Conservation (phyloP, 2,329 filamentous ascomycete species). For the Pseudocercospora macadamiae region DNA sequence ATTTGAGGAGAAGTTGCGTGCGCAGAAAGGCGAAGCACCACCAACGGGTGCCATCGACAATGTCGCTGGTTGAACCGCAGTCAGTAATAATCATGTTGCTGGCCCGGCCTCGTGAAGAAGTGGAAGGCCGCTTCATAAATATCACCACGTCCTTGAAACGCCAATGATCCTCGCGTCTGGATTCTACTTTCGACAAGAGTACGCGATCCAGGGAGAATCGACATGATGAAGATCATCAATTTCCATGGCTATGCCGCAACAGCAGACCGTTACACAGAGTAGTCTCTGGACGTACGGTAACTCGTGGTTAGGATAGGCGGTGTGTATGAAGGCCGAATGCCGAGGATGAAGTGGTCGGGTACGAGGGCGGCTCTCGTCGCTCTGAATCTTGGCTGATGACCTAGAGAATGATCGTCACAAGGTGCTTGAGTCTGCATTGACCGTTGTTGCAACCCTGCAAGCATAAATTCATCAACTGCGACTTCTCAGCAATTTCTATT, state of each 20-base stretch:
- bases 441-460: no score
- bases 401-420: no score
- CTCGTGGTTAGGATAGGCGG: neutral
- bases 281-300: neutral
- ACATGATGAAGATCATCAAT: slow-evolving; percentile 1
- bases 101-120: neutral
- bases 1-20: slow-evolving; percentile 82
- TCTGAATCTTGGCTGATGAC: no score
- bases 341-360: neutral
- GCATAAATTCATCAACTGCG: no score
- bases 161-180: neutral
- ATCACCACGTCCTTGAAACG: no score
- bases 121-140: neutral
- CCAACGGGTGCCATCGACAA: slow-evolving; percentile 57
- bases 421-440: no score
- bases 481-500: no score
- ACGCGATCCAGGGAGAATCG: no score
- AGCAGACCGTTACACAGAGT: neutral
- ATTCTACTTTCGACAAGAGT: neutral
- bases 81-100: neutral
- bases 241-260: neutral
- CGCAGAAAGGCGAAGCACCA: slow-evolving; percentile 60
- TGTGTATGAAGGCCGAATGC: neutral
- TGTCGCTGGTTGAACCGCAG: slow-evolving; percentile 29
- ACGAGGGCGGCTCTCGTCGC: no score